Conservation (phyloP, 345 rosid species). For the Gossypium bickii region DNA sequence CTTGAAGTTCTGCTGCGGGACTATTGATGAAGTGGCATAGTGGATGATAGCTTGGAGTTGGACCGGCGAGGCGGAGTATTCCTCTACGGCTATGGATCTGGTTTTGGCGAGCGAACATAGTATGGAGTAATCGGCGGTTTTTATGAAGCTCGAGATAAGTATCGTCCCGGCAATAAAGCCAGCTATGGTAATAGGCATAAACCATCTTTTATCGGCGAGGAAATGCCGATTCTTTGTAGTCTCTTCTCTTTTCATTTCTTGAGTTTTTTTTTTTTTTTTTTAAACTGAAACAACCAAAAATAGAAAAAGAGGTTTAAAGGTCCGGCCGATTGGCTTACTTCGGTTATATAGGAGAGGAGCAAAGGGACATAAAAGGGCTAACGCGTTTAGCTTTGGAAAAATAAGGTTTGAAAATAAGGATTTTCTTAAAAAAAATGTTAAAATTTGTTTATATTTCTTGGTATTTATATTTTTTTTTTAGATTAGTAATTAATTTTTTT, state of each 20-base stretch:
- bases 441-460: no score
- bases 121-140: constrained; percentile 10
- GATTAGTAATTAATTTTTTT: no score
- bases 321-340: no score
- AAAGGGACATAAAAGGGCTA: no score
- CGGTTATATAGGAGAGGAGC: no score
- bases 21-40: constrained; percentile 55
- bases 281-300: no score
- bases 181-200: constrained; percentile 25
- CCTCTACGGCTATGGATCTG: constrained; percentile 26
- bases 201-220: constrained; percentile 37
- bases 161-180: constrained; percentile 45
- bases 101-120: constrained; percentile 18
- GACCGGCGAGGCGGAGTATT: constrained; percentile 45
- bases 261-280: no score
- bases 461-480: no score
- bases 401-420: no score
- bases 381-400: no score
- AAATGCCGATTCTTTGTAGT: constrained; percentile 21
- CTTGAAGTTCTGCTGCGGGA: constrained; percentile 50
- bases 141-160: constrained; percentile 28
- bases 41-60: constrained; percentile 69
- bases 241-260: not conserved
- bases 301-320: no score
- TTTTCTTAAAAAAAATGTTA: no score